A percentile compares a stretch with the other conserved stretches of the same genome.
phyloP scores from a whole-genome alignment of 306 rosid genomes.

The Begonia fuchsioides region DNA sequence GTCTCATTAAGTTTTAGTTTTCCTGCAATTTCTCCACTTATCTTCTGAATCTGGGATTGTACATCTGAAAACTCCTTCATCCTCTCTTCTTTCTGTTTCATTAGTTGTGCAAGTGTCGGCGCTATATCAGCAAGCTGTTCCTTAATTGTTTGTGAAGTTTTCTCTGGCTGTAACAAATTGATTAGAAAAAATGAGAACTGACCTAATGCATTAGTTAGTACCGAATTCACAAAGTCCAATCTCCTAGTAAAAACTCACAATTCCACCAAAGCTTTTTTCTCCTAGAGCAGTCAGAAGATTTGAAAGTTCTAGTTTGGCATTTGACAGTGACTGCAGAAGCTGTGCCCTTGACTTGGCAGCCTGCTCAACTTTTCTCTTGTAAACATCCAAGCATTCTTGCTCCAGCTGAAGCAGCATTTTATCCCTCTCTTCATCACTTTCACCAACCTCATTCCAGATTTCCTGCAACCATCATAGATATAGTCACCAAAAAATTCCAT shows the following conservation, averaged over 20 bases:
- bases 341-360: slow-evolving; percentile 92
- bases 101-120: slow-evolving; percentile 67
- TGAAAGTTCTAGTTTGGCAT: slow-evolving; percentile 68
- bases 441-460: slow-evolving; percentile 99
- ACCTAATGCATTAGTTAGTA: not conserved
- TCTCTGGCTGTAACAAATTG: slow-evolving; percentile 30
- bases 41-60: slow-evolving; percentile 78
- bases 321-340: slow-evolving; percentile 76
- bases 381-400: slow-evolving; percentile 92
- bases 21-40: slow-evolving; percentile 94
- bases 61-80: slow-evolving; percentile 75
- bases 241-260: slow-evolving; percentile 17
- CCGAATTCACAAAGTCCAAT: not conserved
- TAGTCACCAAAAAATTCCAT: not conserved
- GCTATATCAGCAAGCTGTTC: slow-evolving; percentile 80
- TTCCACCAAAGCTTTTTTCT: slow-evolving; percentile 7
- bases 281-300: slow-evolving; percentile 72
- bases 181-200: not conserved
- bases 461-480: slow-evolving; percentile 27
- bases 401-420: slow-evolving; percentile 96
- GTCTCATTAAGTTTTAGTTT: slow-evolving; percentile 34
- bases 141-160: slow-evolving; percentile 43
- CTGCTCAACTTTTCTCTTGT: slow-evolving; percentile 90
- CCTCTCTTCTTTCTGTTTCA: slow-evolving; percentile 89
- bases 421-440: slow-evolving; percentile 84